A percentile compares a stretch with the other conserved stretches of the same genome.
These are phyloP conservation scores for Firmiana major DNA, from an alignment of 345 rosid species.

Conservation along the genomic window DNA sequence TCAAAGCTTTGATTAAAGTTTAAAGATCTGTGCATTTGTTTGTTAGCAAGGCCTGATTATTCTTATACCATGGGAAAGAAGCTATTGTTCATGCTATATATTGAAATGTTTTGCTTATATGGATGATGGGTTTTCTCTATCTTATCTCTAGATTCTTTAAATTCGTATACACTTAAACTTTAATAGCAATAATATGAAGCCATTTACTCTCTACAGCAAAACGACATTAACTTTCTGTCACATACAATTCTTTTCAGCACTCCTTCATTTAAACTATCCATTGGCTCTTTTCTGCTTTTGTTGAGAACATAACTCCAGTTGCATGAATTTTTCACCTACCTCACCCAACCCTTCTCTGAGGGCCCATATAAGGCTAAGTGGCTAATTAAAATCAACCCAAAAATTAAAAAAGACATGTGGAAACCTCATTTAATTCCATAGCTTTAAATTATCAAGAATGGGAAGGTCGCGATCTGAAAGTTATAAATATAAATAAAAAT, in stretches of 20 bases:
- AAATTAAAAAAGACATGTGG: too few species aligned
- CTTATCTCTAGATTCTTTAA: neutral
- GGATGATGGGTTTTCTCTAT: neutral
- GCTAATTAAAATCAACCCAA: neutral
- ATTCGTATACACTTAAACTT: neutral
- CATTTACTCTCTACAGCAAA: slow-evolving; percentile 26
- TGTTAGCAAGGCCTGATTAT: too few species aligned
- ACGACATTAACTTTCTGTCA: neutral
- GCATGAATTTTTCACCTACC: slow-evolving; percentile 19
- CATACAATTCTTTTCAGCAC: neutral
- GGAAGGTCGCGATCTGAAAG: too few species aligned
- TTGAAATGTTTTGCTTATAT: neutral
- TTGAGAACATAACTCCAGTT: neutral
- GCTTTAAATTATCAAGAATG: too few species aligned
- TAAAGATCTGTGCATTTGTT: too few species aligned
- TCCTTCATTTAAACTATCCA: neutral
- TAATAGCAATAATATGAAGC: slow-evolving; percentile 9
- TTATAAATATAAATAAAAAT: too few species aligned
- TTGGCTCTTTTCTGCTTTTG: neutral
- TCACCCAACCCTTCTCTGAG: neutral
- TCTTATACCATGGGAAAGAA: too few species aligned
- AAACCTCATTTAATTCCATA: too few species aligned
- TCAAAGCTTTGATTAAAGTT: too few species aligned
- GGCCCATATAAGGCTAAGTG: neutral
- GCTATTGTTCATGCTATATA: too few species aligned